Evolutionary conservation across 2,329 filamentous ascomycete species (phyloP).

Genomic region (Diaporthe caulivora): DNA sequence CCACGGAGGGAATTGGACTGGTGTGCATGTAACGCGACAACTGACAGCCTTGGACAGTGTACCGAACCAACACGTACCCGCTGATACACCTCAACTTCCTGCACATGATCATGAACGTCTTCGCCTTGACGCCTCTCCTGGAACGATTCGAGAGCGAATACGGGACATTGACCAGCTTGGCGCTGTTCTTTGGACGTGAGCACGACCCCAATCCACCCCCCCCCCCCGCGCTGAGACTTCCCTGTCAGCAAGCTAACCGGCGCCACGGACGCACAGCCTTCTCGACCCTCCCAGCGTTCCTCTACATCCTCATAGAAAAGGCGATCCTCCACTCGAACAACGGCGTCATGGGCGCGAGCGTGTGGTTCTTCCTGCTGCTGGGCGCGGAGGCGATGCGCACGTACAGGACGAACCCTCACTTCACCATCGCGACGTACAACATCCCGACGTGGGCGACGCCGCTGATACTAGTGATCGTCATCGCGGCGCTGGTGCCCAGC

Average conservation of each 20-base stretch:
- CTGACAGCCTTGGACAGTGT: constrained; percentile 69
- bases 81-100: constrained; percentile 86
- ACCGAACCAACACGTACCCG: constrained; percentile 92
- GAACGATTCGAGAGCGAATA: constrained; percentile 95
- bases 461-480: constrained; percentile 79
- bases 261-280: constrained; percentile 64
- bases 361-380: constrained; percentile 93
- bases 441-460: constrained; percentile 96
- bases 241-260: constrained; percentile 11
- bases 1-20: not conserved
- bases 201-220: constrained; percentile 42
- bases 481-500: constrained; percentile 81
- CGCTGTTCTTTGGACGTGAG: constrained; percentile 92
- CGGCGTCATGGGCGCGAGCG: constrained; percentile 83
- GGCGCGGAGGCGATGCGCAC: constrained; percentile 89
- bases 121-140: constrained; percentile 87
- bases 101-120: constrained; percentile 82
- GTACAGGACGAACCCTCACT: constrained; percentile 83
- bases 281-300: constrained; percentile 82
- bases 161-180: constrained; percentile 88
- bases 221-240: not conserved
- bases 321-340: constrained; percentile 79
- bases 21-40: constrained; percentile 17
- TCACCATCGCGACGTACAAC: constrained; percentile 71
- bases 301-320: constrained; percentile 85